Evolutionary conservation across 306 rosid species (phyloP).

Genomic region (Prunus campanulata): DNA sequence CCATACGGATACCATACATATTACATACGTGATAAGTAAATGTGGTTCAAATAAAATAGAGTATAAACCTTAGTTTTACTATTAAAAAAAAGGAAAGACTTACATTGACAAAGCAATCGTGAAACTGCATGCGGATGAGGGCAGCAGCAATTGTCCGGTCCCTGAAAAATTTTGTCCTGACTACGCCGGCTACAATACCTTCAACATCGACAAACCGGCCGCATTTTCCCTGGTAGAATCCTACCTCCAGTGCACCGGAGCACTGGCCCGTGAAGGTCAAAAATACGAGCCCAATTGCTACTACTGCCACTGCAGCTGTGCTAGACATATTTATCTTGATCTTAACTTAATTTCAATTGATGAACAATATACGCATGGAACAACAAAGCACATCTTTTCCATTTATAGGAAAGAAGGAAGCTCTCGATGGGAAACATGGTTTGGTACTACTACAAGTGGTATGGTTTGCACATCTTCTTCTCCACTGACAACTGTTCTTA

Average conservation of each 20-base stretch:
- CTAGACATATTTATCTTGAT: constrained; percentile 6
- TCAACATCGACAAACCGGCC: constrained; percentile 27
- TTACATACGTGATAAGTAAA: neutral
- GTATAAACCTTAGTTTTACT: neutral
- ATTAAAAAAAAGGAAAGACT: neutral
- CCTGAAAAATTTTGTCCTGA: neutral
- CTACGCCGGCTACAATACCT: neutral
- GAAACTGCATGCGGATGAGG: constrained; percentile 45
- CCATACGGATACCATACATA: neutral
- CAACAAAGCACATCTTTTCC: neutral
- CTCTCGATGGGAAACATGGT: neutral
- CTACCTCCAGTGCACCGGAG: constrained; percentile 16
- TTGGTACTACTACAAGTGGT: neutral
- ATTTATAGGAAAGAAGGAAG: neutral
- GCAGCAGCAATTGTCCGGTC: constrained; percentile 29
- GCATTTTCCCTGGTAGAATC: constrained; percentile 35
- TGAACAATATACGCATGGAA: neutral
- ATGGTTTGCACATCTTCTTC: constrained; percentile 5
- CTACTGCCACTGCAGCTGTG: neutral
- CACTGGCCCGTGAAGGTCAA: constrained; percentile 18
- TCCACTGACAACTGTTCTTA: neutral
- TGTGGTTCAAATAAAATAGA: neutral
- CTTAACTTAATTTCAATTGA: neutral
- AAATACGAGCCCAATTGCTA: constrained; percentile 15
- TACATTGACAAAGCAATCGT: constrained; percentile 46